Percentiles rank a stretch among this genome's conserved stretches.
Evolutionary conservation across 1,139 yeast species (phyloP).

Genomic region (Pichia sp.): DNA sequence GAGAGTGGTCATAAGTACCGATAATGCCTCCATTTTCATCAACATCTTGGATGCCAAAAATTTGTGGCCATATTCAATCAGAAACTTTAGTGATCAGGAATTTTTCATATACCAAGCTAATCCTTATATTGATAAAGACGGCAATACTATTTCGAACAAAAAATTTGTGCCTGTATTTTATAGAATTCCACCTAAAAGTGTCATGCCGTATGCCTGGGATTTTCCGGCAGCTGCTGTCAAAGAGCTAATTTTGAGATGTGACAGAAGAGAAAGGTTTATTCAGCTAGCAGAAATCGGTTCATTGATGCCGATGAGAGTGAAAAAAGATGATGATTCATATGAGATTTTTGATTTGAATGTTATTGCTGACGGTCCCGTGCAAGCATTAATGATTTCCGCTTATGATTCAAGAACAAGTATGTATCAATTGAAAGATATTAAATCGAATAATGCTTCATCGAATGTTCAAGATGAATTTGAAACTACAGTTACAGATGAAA

Average conservation of each 20-base stretch:
- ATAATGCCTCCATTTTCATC: conserved; percentile 73
- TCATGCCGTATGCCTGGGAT: conserved; percentile 98
- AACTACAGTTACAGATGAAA: conserved; percentile 59
- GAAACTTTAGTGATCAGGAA: conserved; percentile 82
- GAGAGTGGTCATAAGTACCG: conserved; percentile 66
- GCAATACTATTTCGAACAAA: conserved; percentile 37
- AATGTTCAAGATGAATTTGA: conserved; percentile 44
- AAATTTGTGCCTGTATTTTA: conserved; percentile 68
- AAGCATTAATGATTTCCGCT: conserved; percentile 74
- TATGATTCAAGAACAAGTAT: conserved; percentile 73
- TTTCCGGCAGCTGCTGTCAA: conserved; percentile 86
- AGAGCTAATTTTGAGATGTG: conserved; percentile 65
- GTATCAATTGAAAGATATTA: conserved; percentile 44
- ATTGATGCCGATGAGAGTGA: conserved; percentile 75
- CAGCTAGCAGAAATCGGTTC: conserved; percentile 92
- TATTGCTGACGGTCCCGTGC: conserved; percentile 94
- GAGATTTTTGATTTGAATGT: conserved; percentile 80
- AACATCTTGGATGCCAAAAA: conserved; percentile 65
- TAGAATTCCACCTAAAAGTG: conserved; percentile 78
- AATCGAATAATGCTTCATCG: conserved; percentile 17
- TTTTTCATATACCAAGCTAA: conserved; percentile 81
- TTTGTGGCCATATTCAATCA: conserved; percentile 87
- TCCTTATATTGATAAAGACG: conserved; percentile 70
- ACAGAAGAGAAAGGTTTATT: conserved; percentile 68
- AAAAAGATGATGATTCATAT: conserved; percentile 36